phyloP scores from a whole-genome alignment of 192 early-diverging fungal species.

The Coemansia sp. region DNA sequence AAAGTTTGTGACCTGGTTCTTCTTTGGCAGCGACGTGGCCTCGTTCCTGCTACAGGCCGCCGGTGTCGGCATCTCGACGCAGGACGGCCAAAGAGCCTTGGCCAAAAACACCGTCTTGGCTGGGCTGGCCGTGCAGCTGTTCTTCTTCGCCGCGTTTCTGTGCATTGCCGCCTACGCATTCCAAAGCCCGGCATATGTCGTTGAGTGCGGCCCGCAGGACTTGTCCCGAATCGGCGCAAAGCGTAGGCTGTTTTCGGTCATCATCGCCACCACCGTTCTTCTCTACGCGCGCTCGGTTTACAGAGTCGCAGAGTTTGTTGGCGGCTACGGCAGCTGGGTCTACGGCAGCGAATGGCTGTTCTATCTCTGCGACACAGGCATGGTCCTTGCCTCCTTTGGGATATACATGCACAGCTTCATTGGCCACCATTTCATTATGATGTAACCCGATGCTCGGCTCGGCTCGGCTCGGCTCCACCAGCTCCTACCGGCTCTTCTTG shows the following conservation, averaged over 20 bases:
- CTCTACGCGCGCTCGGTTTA: slow-evolving; percentile 25
- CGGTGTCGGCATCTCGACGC: slow-evolving; percentile 21
- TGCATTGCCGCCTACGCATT: slow-evolving; percentile 4
- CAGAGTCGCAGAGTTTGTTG: slow-evolving; percentile 25
- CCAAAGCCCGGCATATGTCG: slow-evolving; percentile 2
- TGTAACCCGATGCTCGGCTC: background rate
- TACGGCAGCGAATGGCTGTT: slow-evolving; percentile 29
- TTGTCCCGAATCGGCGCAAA: slow-evolving; percentile 1
- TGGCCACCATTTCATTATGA: slow-evolving; percentile 26
- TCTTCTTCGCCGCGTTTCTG: slow-evolving; percentile 19
- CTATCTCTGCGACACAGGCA: slow-evolving; percentile 18
- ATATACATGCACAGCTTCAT: slow-evolving; percentile 34
- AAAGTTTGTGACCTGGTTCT: slow-evolving; percentile 33
- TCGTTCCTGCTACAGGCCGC: slow-evolving; percentile 28
- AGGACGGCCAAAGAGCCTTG: slow-evolving; percentile 1
- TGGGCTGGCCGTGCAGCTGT: slow-evolving; percentile 19
- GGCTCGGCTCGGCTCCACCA: background rate
- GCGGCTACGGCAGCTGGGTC: slow-evolving; percentile 14
- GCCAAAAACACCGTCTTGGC: slow-evolving; percentile 23
- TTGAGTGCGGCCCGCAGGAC: slow-evolving; percentile 1
- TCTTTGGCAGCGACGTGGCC: slow-evolving; percentile 30
- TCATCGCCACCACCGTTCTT: slow-evolving; percentile 17
- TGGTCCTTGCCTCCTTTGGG: slow-evolving; percentile 22
- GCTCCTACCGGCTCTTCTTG: background rate
- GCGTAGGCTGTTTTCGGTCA: slow-evolving; percentile 9